These are phyloP conservation scores for Eutrema salsugineum DNA, from an alignment of 441 rosid species.

Conservation along the genomic window DNA sequence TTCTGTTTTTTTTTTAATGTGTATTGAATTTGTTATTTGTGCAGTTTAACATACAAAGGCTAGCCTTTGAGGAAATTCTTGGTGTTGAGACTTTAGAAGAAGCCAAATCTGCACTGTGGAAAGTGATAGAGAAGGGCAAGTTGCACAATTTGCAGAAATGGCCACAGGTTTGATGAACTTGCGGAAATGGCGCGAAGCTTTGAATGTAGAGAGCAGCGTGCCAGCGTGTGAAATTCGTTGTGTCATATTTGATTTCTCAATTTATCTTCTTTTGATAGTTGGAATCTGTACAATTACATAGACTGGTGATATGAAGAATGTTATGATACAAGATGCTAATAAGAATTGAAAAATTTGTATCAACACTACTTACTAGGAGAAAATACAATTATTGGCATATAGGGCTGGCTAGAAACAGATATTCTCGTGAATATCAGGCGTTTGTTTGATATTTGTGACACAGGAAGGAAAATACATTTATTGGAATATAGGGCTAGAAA, in stretches of 20 bases:
- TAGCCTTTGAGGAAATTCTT: constrained; percentile 70
- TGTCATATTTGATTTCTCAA: background rate
- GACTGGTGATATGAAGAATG: background rate
- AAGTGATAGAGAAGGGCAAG: constrained; percentile 59
- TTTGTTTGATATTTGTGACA: background rate
- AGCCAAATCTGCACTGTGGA: constrained; percentile 75
- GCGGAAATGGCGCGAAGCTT: background rate
- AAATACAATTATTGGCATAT: background rate
- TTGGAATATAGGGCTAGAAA: background rate
- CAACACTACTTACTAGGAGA: background rate
- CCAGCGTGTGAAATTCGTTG: background rate
- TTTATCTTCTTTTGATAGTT: background rate
- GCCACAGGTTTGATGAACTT: background rate
- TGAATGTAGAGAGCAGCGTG: background rate
- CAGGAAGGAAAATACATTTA: background rate
- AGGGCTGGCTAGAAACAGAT: background rate
- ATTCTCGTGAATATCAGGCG: background rate
- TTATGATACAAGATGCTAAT: background rate
- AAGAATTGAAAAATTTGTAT: background rate
- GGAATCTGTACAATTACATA: background rate
- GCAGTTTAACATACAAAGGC: constrained; percentile 79
- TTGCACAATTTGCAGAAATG: constrained; percentile 48
- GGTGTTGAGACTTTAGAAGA: constrained; percentile 68
- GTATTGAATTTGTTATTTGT: background rate
- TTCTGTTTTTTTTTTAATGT: background rate